Conservation (phyloP, 257 asterid genomes). For the Knoxia roxburghii region DNA sequence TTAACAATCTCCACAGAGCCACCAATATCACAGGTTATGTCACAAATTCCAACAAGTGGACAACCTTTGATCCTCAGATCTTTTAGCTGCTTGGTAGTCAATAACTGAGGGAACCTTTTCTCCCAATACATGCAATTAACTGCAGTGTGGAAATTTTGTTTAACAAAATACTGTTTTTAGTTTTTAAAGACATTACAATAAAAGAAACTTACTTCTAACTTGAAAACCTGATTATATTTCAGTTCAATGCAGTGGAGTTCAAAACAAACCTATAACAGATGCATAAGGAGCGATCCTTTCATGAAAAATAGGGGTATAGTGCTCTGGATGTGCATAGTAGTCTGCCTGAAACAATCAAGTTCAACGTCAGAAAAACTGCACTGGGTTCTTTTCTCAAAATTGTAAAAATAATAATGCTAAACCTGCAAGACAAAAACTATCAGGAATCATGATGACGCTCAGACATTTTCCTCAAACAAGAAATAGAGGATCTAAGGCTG, state of each 20-base stretch:
- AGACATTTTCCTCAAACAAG: neutral
- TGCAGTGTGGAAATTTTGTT: constrained; percentile 25
- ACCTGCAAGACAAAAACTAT: neutral
- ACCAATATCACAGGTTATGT: constrained; percentile 85
- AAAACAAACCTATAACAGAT: constrained; percentile 73
- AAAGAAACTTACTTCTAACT: neutral
- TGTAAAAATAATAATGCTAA: neutral
- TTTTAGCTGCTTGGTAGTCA: constrained; percentile 65
- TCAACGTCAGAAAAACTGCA: neutral
- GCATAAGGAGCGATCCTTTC: constrained; percentile 83
- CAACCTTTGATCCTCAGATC: constrained; percentile 55
- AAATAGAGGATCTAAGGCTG: neutral
- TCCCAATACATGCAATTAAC: constrained; percentile 99
- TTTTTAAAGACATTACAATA: neutral
- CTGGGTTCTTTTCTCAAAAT: neutral
- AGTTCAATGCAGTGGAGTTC: constrained; percentile 2
- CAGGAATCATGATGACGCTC: neutral
- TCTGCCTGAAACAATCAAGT: constrained; percentile 52
- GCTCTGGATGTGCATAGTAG: constrained; percentile 90
- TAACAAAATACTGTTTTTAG: neutral
- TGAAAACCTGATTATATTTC: neutral
- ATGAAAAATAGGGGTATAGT: constrained; percentile 68
- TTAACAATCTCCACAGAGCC: constrained; percentile 86
- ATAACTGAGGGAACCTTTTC: constrained; percentile 72
- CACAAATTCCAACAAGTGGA: constrained; percentile 85